Evolutionary conservation across 2,329 filamentous ascomycete species (phyloP), one percentile per base, ranked within the genome.

Genomic region (Trichoderma sp.): DNA sequence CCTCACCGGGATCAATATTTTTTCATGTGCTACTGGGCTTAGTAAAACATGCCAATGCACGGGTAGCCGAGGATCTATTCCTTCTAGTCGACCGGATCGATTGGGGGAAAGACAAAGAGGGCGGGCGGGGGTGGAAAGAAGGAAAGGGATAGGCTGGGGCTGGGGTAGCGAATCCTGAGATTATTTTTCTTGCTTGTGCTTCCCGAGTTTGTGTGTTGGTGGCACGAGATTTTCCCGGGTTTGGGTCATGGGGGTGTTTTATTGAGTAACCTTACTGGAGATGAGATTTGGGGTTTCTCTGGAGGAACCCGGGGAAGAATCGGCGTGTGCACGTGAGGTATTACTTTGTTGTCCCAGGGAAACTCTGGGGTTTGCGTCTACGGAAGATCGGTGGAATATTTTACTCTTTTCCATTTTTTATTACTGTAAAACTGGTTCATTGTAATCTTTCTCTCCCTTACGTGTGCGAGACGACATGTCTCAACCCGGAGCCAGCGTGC

Each of bases 181-280:
- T 34, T 24, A 24, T 9, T n/a, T 5, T 26, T 36, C 8, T 32
- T 26, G n/a, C 9, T 30, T n/a, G 9, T 12, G 21, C 3, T 30
- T 47, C 32, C 14, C 28, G n/a, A n/a, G 8, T 58, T 18, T 15
- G 7, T 26, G 26, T 51, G 12, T 21, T 7, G 15, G 43, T 58
- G 64, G 51, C 53, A 68, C 65, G 65, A 68, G 53, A 68, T 68
- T 68, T 68, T 68, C 65, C 26, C 65, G 65, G 65, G 53, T 7
- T 51, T 51, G 12, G 30, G 24, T 21, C 47, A 62, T 28, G 60
- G 60, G 60, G 60, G 60, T 43, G 39, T n/a, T 43, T 43, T 43
- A 43, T 43, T n/a, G 18, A 18, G 9, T 11, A 24, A 21, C n/a
- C n/a, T 9, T 47, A 51, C 39, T 21, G 43, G 4, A 24, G 57